Evolutionary conservation across 108 stramenopile genomes (phyloP), one percentile per base, ranked within the genome.

Genomic region (Fragilariopsis cylindrus): DNA sequence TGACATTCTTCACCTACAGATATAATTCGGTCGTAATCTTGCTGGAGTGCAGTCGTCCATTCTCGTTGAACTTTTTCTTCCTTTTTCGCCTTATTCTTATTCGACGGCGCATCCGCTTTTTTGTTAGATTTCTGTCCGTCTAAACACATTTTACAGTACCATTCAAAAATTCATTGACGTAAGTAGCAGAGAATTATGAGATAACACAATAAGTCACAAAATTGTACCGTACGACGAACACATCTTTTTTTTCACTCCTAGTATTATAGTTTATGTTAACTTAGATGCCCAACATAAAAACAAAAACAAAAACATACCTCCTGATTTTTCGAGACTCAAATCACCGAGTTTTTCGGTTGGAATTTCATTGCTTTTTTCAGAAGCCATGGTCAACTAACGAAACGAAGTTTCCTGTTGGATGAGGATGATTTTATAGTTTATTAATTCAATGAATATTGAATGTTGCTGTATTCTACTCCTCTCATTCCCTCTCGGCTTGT

Each of bases 1-100:
- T 92, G 90, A 82, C 96, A 96, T 77, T 96, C 96, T 73, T 96
- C 96, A 8, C 96, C 96, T 18, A 96, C 92, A 6, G 82, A 79
- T 19, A 90, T 58, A 69, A 96, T 88, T 50, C 92, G 86, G 44
- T 91, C 82, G 44, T 80, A 84, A 74, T 95, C 94, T 13, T 58
- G 56, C 74, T 92, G 88, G 76, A 92, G 66, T 47, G 85, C 90
- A 47, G 73, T 57, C 7, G 88, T 95, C 94, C 94, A 95, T 57
- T 77, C 78, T 30, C 84, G 80, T 41, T 71, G 30, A 4, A 70
- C 70, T 65, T 72, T 69, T 3, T 79, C 69, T 60, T 73, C 77
- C 40, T 66, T 78, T 65, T 70, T 62, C 52, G 30, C 30, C 30
- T 30, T 30, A 30, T 30, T 30, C 30, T 30, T 30, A 30, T 30